phyloP scores from a whole-genome alignment of 805 yeast species.

The Ogataea thermomethanolica region DNA sequence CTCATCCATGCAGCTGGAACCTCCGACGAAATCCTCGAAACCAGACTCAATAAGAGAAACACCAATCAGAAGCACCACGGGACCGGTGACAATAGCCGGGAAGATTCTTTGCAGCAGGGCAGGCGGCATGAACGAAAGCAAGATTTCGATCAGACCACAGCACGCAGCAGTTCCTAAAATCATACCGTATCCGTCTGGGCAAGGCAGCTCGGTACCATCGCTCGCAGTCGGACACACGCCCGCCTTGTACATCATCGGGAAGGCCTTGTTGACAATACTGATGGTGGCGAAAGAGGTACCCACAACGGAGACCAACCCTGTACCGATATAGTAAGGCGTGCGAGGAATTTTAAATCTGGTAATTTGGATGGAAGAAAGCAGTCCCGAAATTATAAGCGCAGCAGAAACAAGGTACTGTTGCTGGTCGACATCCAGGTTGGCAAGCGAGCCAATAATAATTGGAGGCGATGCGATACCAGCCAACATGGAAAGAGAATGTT shows the following conservation, averaged over 20 bases:
- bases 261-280: conserved; percentile 68
- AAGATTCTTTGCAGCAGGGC: conserved; percentile 63
- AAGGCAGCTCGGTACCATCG: conserved; percentile 66
- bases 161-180: conserved; percentile 75
- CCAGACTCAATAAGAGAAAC: conserved; percentile 65
- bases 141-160: conserved; percentile 73
- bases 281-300: conserved; percentile 91
- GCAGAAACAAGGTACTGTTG: conserved; percentile 70
- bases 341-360: conserved; percentile 73
- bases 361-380: conserved; percentile 71
- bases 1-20: conserved; percentile 53
- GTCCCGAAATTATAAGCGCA: conserved; percentile 64
- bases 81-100: conserved; percentile 92
- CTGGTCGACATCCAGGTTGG: conserved; percentile 48
- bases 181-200: conserved; percentile 91
- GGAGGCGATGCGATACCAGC: conserved; percentile 91
- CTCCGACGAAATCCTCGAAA: conserved; percentile 85
- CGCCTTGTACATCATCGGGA: conserved; percentile 74
- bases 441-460: conserved; percentile 60
- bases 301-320: conserved; percentile 85
- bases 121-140: conserved; percentile 76
- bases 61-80: conserved; percentile 86
- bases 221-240: conserved; percentile 64
- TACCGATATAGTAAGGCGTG: conserved; percentile 77
- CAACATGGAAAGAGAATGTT: conserved; percentile 85